These are phyloP conservation scores for Boletus pseudo-olivaceus DNA, from an alignment of 768 basidiomycete genomes.

Conservation along the genomic window DNA sequence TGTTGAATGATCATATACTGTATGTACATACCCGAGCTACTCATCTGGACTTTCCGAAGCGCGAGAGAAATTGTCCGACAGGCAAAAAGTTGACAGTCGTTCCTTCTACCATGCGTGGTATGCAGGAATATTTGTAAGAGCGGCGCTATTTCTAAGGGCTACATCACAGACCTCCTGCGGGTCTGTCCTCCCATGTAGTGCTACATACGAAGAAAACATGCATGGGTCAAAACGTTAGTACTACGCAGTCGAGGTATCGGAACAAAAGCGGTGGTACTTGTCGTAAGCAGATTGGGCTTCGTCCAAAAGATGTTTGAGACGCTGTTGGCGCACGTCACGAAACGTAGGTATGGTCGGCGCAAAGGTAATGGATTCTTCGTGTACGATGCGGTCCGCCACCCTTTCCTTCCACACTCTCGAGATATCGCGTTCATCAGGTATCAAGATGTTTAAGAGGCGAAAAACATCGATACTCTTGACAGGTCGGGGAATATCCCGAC, in stretches of 20 bases:
- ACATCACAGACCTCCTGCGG: no score
- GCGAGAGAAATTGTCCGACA: no score
- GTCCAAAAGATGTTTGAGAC: constrained; percentile 8
- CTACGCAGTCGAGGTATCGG: neutral
- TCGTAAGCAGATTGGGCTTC: constrained; percentile 11
- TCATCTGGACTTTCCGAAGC: no score
- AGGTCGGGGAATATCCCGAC: constrained; percentile 8
- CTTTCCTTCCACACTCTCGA: constrained; percentile 16
- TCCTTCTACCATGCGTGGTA: no score
- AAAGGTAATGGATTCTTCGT: constrained; percentile 12
- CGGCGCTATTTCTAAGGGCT: no score
- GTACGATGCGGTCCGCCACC: constrained; percentile 15
- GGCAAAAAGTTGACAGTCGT: no score
- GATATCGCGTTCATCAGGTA: constrained; percentile 15
- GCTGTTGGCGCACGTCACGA: constrained; percentile 7
- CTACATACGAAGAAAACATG: no score
- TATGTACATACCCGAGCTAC: no score
- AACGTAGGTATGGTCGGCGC: constrained; percentile 16
- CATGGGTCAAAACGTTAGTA: neutral
- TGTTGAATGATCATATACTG: neutral
- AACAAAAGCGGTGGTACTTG: neutral
- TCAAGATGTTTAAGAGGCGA: constrained; percentile 12
- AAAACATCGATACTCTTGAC: constrained; percentile 8
- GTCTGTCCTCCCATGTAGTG: no score
- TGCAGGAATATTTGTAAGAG: no score